Conservation (phyloP, 306 rosid species). For the Citrullus colocynthis region DNA sequence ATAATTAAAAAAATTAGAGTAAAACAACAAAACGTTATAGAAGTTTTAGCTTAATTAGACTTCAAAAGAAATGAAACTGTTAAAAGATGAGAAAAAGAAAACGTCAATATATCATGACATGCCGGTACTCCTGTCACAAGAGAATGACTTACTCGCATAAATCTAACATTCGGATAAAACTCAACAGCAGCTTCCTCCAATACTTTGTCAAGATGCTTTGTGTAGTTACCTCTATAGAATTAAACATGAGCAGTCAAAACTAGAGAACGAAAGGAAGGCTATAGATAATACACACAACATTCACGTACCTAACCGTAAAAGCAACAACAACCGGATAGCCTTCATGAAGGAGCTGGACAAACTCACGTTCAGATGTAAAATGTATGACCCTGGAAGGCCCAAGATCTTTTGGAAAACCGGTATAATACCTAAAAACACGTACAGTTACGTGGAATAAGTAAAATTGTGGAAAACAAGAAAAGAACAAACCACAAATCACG, state of each 20-base stretch:
- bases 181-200: slow-evolving; percentile 73
- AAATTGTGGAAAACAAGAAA: neutral
- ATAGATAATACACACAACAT: neutral
- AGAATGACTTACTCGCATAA: slow-evolving; percentile 65
- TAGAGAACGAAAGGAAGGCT: slow-evolving; percentile 8
- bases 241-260: slow-evolving; percentile 4
- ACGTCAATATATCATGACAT: neutral
- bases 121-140: neutral
- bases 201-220: slow-evolving; percentile 66
- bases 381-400: slow-evolving; percentile 75
- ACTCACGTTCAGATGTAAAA: slow-evolving; percentile 87
- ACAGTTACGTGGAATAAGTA: neutral
- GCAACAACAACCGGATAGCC: slow-evolving; percentile 79
- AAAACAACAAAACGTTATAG: neutral
- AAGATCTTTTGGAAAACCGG: slow-evolving; percentile 80
- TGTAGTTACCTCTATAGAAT: slow-evolving; percentile 63
- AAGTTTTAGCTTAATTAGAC: neutral
- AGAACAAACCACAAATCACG: neutral
- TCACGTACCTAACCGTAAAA: slow-evolving; percentile 57
- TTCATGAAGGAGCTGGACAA: slow-evolving; percentile 79
- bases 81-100: neutral
- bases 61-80: neutral
- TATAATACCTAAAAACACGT: slow-evolving; percentile 48
- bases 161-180: slow-evolving; percentile 75
- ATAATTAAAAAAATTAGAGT: neutral